These are phyloP conservation scores for Yamadazyma paraphyllophila DNA, from an alignment of 805 yeast species.

Conservation along the genomic window DNA sequence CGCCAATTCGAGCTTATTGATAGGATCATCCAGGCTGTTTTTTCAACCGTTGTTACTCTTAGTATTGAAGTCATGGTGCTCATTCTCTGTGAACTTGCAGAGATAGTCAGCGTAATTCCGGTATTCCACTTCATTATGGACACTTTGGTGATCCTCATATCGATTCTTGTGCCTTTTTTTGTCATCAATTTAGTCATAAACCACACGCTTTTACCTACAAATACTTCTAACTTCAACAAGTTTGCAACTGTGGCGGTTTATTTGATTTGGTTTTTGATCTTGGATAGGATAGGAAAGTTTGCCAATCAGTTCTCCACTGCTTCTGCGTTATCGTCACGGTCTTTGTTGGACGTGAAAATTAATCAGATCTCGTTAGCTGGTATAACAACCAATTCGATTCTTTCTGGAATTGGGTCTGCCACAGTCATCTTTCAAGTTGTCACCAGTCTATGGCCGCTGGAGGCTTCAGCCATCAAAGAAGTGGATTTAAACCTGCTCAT, in stretches of 20 bases:
- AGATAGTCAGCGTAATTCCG: conserved; percentile 21
- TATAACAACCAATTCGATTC: conserved; percentile 46
- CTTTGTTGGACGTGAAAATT: conserved; percentile 41
- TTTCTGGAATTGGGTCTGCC: conserved; percentile 53
- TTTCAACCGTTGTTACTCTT: conserved; percentile 29
- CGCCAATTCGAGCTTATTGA: background rate
- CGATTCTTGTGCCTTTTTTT: conserved; percentile 44
- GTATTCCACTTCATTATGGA: conserved; percentile 42
- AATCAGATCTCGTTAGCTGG: conserved; percentile 49
- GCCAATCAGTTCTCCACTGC: conserved; percentile 7
- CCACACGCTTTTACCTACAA: conserved; percentile 24
- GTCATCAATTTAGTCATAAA: conserved; percentile 29
- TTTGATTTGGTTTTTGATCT: conserved; percentile 31
- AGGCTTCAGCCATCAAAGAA: conserved; percentile 20
- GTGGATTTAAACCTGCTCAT: conserved; percentile 32
- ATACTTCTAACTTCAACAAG: conserved; percentile 2
- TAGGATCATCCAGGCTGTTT: conserved; percentile 21
- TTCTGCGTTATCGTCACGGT: conserved; percentile 11
- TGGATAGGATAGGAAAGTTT: conserved; percentile 30
- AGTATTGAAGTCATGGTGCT: conserved; percentile 31
- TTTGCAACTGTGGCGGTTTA: conserved; percentile 9
- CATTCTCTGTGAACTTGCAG: conserved; percentile 36
- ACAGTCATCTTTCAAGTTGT: conserved; percentile 38
- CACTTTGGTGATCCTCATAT: conserved; percentile 35
- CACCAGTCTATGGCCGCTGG: background rate